phyloP scores from a whole-genome alignment of 169 alveolate species.

The Hepatocystis sp. region DNA sequence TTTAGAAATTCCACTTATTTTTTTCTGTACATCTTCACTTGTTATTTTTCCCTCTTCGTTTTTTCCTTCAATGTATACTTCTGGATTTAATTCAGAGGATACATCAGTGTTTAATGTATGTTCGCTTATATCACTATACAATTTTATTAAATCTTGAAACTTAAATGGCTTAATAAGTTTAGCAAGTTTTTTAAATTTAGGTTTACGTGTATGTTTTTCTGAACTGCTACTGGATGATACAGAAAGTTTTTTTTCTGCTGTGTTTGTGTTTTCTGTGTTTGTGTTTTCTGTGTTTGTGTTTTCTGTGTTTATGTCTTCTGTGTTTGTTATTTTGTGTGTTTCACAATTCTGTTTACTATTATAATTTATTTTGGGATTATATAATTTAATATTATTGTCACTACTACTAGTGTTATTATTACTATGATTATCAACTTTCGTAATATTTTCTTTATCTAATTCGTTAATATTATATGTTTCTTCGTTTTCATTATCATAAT shows the following conservation, averaged over 20 bases:
- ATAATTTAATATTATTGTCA: no score
- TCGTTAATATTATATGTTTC: constrained; percentile 3
- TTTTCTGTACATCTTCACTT: no score
- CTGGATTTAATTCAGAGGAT: not conserved
- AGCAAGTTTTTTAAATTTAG: constrained; percentile 9
- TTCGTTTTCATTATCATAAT: constrained; percentile 24
- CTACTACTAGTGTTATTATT: no score
- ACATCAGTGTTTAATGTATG: constrained; percentile 16
- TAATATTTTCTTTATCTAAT: constrained; percentile 9
- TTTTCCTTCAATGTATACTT: constrained; percentile 5
- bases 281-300: no score
- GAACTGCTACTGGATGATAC: not conserved
- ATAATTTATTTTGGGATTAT: no score
- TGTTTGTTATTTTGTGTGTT: no score
- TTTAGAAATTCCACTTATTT: no score
- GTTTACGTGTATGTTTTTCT: constrained; percentile 1
- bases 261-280: constrained; percentile 4
- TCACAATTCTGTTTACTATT: no score
- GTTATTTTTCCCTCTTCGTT: no score
- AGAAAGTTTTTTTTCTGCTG: no score
- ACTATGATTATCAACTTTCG: constrained; percentile 17
- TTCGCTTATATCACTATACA: constrained; percentile 20
- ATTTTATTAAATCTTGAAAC: constrained; percentile 30
- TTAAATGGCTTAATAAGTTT: constrained; percentile 28
- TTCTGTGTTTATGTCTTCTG: no score